Evolutionary conservation across 306 rosid genomes (phyloP).

Genomic region (Inga oerstediana): DNA sequence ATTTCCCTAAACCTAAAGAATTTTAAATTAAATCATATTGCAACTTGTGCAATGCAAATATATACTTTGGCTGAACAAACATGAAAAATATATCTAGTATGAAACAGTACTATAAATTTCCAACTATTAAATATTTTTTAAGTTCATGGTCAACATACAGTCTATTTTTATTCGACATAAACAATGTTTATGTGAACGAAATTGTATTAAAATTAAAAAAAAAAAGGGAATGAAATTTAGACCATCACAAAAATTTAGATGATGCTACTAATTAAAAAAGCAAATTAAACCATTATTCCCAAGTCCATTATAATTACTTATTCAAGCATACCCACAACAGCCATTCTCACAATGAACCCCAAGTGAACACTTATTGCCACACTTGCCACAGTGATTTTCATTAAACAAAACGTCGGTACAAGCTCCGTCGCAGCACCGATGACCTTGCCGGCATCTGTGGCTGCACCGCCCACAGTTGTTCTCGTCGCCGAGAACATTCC

Average conservation of each 20-base stretch:
- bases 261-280: background rate
- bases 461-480: slow-evolving; percentile 64
- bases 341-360: slow-evolving; percentile 56
- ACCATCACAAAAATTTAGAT: background rate
- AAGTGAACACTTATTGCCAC: slow-evolving; percentile 46
- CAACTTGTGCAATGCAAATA: no score
- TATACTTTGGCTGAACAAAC: no score
- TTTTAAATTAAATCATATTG: no score
- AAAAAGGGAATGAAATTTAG: background rate
- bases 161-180: background rate
- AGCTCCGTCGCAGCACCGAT: slow-evolving; percentile 56
- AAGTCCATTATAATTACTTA: no score
- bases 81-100: no score
- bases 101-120: no score
- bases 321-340: slow-evolving; percentile 63
- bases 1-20: no score
- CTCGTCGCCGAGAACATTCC: slow-evolving; percentile 59
- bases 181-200: background rate
- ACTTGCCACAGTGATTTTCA: slow-evolving; percentile 63
- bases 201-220: no score
- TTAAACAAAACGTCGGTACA: slow-evolving; percentile 46
- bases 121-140: no score
- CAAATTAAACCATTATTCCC: background rate
- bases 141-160: no score
- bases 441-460: slow-evolving; percentile 49